Base-by-base conservation (phyloP, 257 asterid species). In the Knoxia roxburghii region DNA sequence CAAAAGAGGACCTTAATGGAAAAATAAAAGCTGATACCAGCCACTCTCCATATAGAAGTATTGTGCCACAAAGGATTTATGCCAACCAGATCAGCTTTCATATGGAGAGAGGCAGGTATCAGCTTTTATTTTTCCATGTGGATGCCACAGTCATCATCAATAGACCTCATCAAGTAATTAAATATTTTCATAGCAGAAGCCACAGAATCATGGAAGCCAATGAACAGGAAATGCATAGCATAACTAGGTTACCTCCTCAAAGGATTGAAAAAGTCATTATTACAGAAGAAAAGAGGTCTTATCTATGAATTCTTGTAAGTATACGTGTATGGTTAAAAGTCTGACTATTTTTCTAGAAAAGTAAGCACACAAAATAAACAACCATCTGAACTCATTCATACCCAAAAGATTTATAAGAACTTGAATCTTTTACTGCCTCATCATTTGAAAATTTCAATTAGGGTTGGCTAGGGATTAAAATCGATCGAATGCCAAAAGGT, bases 141-240 rank as follows among this genome's bases (percentile, higher is more conserved):
- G 24, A 58, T 32, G 35, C 56, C 52, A 57, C 60, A 53, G 32
- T 70, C 63, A 61, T 63, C 43, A 23, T 27, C 26, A 57, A 53
- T 23, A 11, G 24, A 50, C 26, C 35, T n/a, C 24, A 18, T 9
- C 23, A 53, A 12, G 8, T 41, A n/a, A 20, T 40, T 60, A 60
- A 62, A 52, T 7, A 18, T 39, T 40, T 62, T 3, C 18, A 62
- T n/a, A 53, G 26, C 41, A 10, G 50, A 24, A 10, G 45, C 20
- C 64, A 37, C 15, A 50, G 43, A 27, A 52, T 29, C 14, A 20
- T 27, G 53, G 50, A 70, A 32, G 27, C 49, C 4, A 58, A 49
- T 37, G 2, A 67, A 67, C 30, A 24, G 63, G 54, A 55, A 32
- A 39, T 45, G 45, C 50, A 49, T n/a, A 51, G 11, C 6, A n/a